Base-by-base conservation (phyloP, 2,329 filamentous ascomycete species). In the Hymenotorrendiella dingleyae region DNA sequence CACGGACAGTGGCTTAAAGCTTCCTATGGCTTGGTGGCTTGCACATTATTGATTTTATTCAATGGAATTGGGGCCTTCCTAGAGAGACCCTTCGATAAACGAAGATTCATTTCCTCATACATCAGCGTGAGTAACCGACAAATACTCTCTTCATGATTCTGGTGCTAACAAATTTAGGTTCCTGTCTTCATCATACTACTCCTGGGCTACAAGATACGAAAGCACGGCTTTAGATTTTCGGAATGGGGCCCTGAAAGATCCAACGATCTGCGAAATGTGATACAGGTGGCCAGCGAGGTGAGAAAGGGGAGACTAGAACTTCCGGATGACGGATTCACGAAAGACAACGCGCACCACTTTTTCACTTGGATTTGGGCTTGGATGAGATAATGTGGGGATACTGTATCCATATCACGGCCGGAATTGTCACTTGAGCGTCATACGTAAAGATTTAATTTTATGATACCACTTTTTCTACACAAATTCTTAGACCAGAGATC, bases 1-100 rank as follows among this genome's bases (percentile, higher is more conserved):
- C 63, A 65, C 38, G 63, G 61, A 0, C 64, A 66, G 49, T 66
- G 62, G 62, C 50, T 66, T 23, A 65, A 64, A 47, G 64, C 61
- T 1, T 54, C 47, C 22, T 65, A 63, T 37, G 64, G 62, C 1
- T 42, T 66, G 35, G 40, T 57, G 4, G 57, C 61, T 0, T 65
- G 62, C 35, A 50, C 56, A 3, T 50, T 66, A 8, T 46, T 67
- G 1, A 50, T 64, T 3, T 23, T 62, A 2, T 66, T 66, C 49
- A 66, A 65, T 40, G 63, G 62, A 1, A 50, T 65, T 2, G 49
- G 44, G 2, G 57, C 62, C 4, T 65, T 65, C 28, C 50, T 66
- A 4, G 50, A 54, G 35, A 48, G 54, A 10, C 65, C 65, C 1
- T 66, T 67, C 47, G 60, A 61, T 45, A 48, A 52, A 6, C 53